A percentile compares a stretch with the other conserved stretches of the same genome.
Evolutionary conservation across 495 filamentous ascomycete species (phyloP).

Genomic region (Xanthoparmelia taractica): DNA sequence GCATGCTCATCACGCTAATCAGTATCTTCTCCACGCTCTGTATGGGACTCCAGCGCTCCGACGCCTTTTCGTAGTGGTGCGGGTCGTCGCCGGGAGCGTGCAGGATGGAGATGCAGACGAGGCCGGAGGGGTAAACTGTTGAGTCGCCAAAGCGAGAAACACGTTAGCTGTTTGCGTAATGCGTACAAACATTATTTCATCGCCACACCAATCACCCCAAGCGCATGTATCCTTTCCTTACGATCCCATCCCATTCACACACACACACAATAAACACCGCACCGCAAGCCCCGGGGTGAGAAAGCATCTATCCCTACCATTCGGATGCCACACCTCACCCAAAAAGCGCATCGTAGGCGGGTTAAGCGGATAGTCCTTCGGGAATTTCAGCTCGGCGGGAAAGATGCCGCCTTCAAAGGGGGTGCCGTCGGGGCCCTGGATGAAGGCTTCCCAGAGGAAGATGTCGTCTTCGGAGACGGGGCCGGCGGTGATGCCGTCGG

Average conservation of each 20-base stretch:
- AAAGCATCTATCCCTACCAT: conserved; percentile 66
- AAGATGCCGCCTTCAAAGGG: conserved; percentile 95
- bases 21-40: conserved; percentile 98
- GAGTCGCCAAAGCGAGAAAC: not conserved
- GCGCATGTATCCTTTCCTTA: too few relatives aligned
- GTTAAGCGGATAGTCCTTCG: conserved; percentile 87
- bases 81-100: conserved; percentile 98
- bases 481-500: conserved; percentile 91
- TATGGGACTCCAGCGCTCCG: conserved; percentile 92
- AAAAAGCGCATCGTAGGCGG: conserved; percentile 93
- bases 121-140: conserved; percentile 86
- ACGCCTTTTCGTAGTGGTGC: conserved; percentile 96
- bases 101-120: conserved; percentile 95
- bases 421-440: conserved; percentile 89
- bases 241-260: not conserved
- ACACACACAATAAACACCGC: too few relatives aligned
- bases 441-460: conserved; percentile 92
- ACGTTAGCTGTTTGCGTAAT: not conserved
- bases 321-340: conserved; percentile 92
- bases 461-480: conserved; percentile 92
- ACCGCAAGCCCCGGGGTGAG: too few relatives aligned
- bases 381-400: conserved; percentile 88
- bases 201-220: not conserved
- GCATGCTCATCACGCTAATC: conserved; percentile 96
- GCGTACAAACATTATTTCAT: not conserved